Conservation (phyloP, 805 yeast genomes). For the Monosporozyma solicola region DNA sequence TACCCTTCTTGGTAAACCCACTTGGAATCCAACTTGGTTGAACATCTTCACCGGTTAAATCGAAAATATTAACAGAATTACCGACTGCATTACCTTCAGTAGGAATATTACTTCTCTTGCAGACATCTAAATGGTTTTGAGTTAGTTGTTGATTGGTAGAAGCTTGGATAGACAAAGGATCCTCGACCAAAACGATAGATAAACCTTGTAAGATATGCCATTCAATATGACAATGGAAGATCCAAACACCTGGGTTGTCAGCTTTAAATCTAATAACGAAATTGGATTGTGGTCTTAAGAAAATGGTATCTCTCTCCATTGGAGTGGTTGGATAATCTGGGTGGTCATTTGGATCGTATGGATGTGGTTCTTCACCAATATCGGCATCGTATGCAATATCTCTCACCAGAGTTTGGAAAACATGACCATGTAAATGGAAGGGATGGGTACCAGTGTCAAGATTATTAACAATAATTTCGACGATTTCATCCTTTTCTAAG, state of each 20-base stretch:
- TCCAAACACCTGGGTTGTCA: conserved; percentile 96
- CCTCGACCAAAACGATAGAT: conserved; percentile 73
- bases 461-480: conserved; percentile 80
- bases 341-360: conserved; percentile 45
- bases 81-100: conserved; percentile 84
- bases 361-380: conserved; percentile 43
- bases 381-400: conserved; percentile 49
- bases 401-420: conserved; percentile 74
- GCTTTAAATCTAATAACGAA: conserved; percentile 82
- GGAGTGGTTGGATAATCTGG: conserved; percentile 62
- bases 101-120: conserved; percentile 47
- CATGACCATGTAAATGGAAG: conserved; percentile 89
- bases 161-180: conserved; percentile 59
- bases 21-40: conserved; percentile 62
- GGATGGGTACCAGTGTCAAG: conserved; percentile 91
- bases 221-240: conserved; percentile 97
- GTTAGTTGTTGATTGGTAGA: conserved; percentile 48
- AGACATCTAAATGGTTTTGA: conserved; percentile 49
- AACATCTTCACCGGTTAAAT: conserved; percentile 65
- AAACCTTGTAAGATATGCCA: conserved; percentile 97
- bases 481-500: conserved; percentile 43
- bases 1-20: conserved; percentile 93
- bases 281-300: conserved; percentile 76
- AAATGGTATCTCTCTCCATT: conserved; percentile 73
- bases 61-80: conserved; percentile 50